phyloP scores from a whole-genome alignment of 116 monocot species.

The Dioscorea cayenensis region DNA sequence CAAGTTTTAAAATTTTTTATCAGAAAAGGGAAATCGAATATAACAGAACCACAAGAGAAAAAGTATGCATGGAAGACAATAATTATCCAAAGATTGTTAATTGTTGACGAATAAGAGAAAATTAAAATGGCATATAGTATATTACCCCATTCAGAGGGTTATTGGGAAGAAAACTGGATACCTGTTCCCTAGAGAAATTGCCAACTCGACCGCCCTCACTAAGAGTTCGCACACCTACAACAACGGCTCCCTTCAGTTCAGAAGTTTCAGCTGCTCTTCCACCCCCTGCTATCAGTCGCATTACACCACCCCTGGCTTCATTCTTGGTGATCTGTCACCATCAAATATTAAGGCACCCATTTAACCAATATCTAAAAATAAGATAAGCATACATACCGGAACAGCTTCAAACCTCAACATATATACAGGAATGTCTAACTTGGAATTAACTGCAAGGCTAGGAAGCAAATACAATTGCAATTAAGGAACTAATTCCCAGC shows the following conservation, averaged over 20 bases:
- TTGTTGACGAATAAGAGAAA: too few species aligned
- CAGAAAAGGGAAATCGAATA: too few species aligned
- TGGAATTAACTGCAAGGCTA: too few species aligned
- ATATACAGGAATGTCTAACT: background rate
- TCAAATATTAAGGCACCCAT: background rate
- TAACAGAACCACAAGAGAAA: too few species aligned
- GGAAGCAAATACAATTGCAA: too few species aligned
- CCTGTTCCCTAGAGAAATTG: conserved; percentile 95
- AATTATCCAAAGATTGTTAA: too few species aligned
- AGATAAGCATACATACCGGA: background rate
- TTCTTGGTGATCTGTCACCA: conserved; percentile 70
- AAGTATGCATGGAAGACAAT: too few species aligned
- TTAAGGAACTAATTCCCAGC: too few species aligned
- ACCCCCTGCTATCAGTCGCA: conserved; percentile 92
- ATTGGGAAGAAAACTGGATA: conserved; percentile 6
- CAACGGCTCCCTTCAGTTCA: conserved; percentile 84
- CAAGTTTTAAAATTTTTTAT: too few species aligned
- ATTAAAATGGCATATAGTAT: background rate
- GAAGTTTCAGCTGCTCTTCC: conserved; percentile 81
- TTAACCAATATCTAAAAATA: background rate
- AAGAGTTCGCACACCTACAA: conserved; percentile 92
- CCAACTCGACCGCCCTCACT: conserved; percentile 99
- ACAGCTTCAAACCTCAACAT: background rate
- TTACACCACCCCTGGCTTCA: conserved; percentile 85
- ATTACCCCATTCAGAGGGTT: background rate